phyloP scores from a whole-genome alignment of 768 basidiomycete genomes.

The Russula abietina region DNA sequence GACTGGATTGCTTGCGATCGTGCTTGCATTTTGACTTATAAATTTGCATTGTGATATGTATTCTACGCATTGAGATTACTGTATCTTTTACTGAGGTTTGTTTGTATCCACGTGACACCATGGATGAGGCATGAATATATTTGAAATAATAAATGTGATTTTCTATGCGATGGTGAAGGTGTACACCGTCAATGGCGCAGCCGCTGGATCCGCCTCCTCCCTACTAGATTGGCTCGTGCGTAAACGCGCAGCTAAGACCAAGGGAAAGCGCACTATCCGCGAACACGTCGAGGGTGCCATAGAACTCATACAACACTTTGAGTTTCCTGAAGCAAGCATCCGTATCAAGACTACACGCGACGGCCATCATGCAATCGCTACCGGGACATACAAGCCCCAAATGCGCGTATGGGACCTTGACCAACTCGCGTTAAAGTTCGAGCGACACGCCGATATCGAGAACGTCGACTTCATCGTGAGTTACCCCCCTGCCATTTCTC shows the following conservation, averaged over 20 bases:
- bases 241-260: conserved; percentile 58
- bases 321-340: conserved; percentile 95
- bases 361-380: conserved; percentile 88
- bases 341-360: conserved; percentile 86
- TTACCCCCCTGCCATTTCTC: conserved; percentile 24
- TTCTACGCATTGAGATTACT: not conserved
- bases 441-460: conserved; percentile 92
- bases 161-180: conserved; percentile 52
- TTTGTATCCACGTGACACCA: not conserved
- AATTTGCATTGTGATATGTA: not conserved
- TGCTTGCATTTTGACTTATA: conserved; percentile 3
- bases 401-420: conserved; percentile 94
- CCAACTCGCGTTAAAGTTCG: conserved; percentile 89
- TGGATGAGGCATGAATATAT: not conserved
- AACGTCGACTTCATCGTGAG: conserved; percentile 97
- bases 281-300: conserved; percentile 81
- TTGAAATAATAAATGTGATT: not conserved
- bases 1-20: not conserved
- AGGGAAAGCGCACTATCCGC: conserved; percentile 53
- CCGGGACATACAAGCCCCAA: conserved; percentile 97
- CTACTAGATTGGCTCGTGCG: conserved; percentile 91
- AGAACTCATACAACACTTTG: conserved; percentile 92
- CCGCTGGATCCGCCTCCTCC: conserved; percentile 80
- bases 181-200: conserved; percentile 93
- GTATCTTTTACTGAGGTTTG: no score